Percentiles rank a stretch among this genome's conserved stretches.
Evolutionary conservation across 371 early-diverging fungal genomes (phyloP).

Genomic region (Rhizopus arrhizus): DNA sequence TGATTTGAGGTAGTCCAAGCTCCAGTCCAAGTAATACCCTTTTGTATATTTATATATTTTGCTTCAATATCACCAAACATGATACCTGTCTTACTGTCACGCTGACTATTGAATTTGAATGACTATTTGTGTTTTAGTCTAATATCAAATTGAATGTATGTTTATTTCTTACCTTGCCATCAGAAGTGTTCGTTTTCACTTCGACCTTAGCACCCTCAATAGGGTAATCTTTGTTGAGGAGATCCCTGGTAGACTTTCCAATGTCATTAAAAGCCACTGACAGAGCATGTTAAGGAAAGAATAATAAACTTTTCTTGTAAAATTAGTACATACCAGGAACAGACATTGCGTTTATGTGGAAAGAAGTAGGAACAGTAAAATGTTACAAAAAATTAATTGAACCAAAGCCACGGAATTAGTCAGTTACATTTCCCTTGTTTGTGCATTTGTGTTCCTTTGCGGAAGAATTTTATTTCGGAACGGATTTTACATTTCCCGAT

Average conservation of each 20-base stretch:
- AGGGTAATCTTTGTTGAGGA: conserved; percentile 96
- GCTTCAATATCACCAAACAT: conserved; percentile 95
- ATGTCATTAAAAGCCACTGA: conserved; percentile 86
- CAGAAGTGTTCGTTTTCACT: conserved; percentile 91
- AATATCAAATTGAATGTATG: no score
- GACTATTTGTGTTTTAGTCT: conserved; percentile 51
- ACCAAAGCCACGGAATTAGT: no score
- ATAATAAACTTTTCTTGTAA: neutral
- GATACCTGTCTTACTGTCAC: conserved; percentile 92
- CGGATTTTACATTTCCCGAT: no score
- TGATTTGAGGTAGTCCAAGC: conserved; percentile 94
- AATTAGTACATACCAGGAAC: conserved; percentile 24
- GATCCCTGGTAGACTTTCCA: conserved; percentile 93
- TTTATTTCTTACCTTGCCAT: conserved; percentile 82
- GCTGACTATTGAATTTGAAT: conserved; percentile 92
- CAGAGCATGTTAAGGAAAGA: neutral
- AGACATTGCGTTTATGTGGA: conserved; percentile 14
- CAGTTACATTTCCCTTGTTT: no score
- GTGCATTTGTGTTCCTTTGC: no score
- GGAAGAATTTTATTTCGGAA: no score
- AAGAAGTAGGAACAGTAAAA: no score
- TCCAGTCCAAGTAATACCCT: conserved; percentile 92
- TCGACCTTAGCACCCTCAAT: conserved; percentile 94
- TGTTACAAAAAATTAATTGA: no score
- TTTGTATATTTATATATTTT: conserved; percentile 92